Base-by-base conservation (phyloP, 2,329 filamentous ascomycete species). In the Lasiodiplodia sp. region DNA sequence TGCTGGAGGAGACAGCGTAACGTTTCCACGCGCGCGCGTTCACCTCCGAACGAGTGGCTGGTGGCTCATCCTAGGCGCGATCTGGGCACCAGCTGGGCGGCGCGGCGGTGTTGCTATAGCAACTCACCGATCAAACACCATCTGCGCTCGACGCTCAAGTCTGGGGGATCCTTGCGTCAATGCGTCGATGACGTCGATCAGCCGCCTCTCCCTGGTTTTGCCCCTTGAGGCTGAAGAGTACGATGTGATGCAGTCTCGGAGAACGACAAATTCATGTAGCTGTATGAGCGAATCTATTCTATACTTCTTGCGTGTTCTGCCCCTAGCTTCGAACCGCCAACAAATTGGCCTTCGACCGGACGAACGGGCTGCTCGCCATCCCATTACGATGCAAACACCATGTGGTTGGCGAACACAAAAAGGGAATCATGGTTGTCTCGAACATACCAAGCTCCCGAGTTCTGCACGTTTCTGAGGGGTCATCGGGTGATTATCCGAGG, bases 81-180 rank as follows among this genome's bases (percentile, higher is more conserved):
- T 44, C 40, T 44, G 40, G 40, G 40, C 40, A 14, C 40, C 40
- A 23, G 57, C 57, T 47, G 60, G 47, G 21, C 44, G 28, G 60
- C 60, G n/a, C 60, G 44, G 47, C 60, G 44, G 14, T 34, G 60
- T 64, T 64, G 60, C 60, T 52, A 37, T 31, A 31, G 60, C 60
- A 64, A 64, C 60, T 38, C 31, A 52, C 51, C 60, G 51, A 49
- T 52, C 51, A 47, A 64, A 64, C 60, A 64, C 60, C 58, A 31
- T 63, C 58, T 25, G 58, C 58, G n/a, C 28, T 38, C 28, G n/a
- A 25, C 4, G n/a, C 44, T n/a, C 44, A 47, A 21, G 60, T 64
- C 60, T 64, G 60, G 60, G 60, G 60, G 60, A 52, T 52, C 60
- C 60, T 37, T 64, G 60, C 47, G 60, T 64, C 60, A 64, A 52